phyloP scores from a whole-genome alignment of 805 yeast species.

The Zygoascus biomembranicola region DNA sequence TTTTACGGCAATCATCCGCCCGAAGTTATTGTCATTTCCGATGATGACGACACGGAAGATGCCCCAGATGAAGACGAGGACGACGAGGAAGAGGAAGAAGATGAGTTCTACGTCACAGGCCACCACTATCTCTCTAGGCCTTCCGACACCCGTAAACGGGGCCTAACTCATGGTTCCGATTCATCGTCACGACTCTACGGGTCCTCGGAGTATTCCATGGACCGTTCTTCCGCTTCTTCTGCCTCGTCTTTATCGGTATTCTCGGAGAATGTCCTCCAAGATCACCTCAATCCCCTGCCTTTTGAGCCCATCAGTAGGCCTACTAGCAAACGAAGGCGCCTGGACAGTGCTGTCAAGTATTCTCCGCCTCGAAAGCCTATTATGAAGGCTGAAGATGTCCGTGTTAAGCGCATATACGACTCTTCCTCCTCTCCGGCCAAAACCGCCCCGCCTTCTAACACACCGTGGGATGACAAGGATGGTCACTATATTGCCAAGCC shows the following conservation, averaged over 20 bases:
- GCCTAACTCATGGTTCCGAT: not conserved
- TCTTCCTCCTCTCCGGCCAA: not conserved
- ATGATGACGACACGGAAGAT: constrained; percentile 15
- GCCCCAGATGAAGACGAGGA: constrained; percentile 1
- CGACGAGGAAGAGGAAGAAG: constrained; percentile 1
- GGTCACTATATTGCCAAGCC: constrained; percentile 25
- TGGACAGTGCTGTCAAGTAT: constrained; percentile 1
- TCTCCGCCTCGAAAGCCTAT: constrained; percentile 20
- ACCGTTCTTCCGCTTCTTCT: not conserved
- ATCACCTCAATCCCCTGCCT: not conserved
- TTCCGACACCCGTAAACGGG: not conserved
- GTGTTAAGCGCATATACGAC: constrained; percentile 21
- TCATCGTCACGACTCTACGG: not conserved
- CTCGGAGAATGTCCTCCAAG: not conserved
- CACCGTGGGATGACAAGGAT: constrained; percentile 27
- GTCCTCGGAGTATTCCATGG: not conserved
- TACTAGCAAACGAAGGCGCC: not conserved
- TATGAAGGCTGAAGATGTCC: constrained; percentile 23
- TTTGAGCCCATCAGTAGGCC: not conserved
- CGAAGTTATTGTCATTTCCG: constrained; percentile 28
- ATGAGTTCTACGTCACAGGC: not conserved
- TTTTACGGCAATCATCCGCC: constrained; percentile 26
- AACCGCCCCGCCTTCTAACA: not conserved
- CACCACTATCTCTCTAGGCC: not conserved
- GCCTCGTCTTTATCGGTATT: not conserved